phyloP scores from a whole-genome alignment of 305 asterid genomes.

The Vinca major region DNA sequence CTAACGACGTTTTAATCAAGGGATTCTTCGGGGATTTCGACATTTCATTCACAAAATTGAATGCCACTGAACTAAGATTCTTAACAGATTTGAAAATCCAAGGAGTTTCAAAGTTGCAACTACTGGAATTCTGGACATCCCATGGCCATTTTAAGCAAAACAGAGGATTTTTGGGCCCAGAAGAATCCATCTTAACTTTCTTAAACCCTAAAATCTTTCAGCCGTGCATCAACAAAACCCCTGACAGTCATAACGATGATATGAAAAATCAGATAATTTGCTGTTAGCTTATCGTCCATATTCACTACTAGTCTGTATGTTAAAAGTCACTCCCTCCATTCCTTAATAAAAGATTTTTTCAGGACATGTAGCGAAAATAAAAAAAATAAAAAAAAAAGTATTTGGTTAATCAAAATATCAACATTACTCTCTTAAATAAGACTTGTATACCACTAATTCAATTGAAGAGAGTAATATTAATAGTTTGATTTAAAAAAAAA shows the following conservation, averaged over 20 bases:
- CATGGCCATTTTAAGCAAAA: slow-evolving; percentile 87
- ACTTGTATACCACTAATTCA: too few species aligned
- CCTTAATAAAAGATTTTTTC: too few species aligned
- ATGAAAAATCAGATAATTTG: not conserved
- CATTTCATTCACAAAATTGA: slow-evolving; percentile 34
- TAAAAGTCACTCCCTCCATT: too few species aligned
- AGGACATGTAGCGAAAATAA: too few species aligned
- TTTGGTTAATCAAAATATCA: too few species aligned
- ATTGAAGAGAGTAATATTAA: too few species aligned
- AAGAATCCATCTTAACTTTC: slow-evolving; percentile 29
- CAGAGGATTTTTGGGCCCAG: slow-evolving; percentile 33
- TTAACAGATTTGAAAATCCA: slow-evolving; percentile 63
- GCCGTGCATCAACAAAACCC: not conserved
- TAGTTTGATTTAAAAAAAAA: too few species aligned
- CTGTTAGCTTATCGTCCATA: too few species aligned
- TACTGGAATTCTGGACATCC: slow-evolving; percentile 26
- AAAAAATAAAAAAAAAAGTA: too few species aligned
- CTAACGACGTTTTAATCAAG: slow-evolving; percentile 15
- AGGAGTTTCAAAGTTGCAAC: slow-evolving; percentile 58
- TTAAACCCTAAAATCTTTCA: not conserved
- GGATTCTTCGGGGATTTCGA: slow-evolving; percentile 18
- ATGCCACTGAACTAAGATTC: slow-evolving; percentile 36
- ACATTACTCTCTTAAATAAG: too few species aligned
- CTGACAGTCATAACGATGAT: not conserved
- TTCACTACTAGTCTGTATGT: too few species aligned